These are phyloP conservation scores for Suillus discolor DNA, from an alignment of 768 basidiomycete species.

Conservation along the genomic window DNA sequence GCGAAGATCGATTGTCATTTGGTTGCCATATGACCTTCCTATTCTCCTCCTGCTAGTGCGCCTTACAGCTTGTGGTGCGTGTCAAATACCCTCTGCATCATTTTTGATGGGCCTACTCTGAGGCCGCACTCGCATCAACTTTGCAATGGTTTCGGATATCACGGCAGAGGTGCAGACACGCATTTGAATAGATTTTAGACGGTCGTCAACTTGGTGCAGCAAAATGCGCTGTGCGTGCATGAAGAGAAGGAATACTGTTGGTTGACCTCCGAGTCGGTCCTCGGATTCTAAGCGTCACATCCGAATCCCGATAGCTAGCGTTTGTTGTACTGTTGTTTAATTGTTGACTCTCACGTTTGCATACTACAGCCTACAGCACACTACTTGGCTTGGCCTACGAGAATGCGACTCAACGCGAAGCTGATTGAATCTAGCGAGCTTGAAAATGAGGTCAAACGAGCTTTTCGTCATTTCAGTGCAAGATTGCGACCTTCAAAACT, in stretches of 20 bases:
- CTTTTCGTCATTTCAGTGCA: neutral
- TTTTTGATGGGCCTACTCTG: neutral
- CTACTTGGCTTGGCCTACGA: neutral
- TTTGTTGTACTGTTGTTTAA: too few species aligned
- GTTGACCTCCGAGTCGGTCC: too few species aligned
- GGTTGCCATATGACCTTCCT: neutral
- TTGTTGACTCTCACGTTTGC: neutral
- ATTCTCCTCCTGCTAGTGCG: neutral
- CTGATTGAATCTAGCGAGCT: neutral
- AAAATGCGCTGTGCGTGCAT: too few species aligned
- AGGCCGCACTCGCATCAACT: neutral
- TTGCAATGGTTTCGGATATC: neutral
- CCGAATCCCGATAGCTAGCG: too few species aligned
- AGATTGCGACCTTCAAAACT: constrained; percentile 28
- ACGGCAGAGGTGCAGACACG: neutral
- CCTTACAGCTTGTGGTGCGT: neutral
- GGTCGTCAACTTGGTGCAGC: neutral
- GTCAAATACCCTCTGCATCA: neutral
- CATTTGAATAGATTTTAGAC: neutral
- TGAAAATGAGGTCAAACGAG: neutral
- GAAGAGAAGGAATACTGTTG: too few species aligned
- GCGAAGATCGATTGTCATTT: neutral
- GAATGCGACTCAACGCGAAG: neutral
- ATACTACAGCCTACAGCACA: neutral
- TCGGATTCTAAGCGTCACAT: too few species aligned